Evolutionary conservation across 192 early-diverging fungal species (phyloP).

Genomic region (Piromyces finnis): DNA sequence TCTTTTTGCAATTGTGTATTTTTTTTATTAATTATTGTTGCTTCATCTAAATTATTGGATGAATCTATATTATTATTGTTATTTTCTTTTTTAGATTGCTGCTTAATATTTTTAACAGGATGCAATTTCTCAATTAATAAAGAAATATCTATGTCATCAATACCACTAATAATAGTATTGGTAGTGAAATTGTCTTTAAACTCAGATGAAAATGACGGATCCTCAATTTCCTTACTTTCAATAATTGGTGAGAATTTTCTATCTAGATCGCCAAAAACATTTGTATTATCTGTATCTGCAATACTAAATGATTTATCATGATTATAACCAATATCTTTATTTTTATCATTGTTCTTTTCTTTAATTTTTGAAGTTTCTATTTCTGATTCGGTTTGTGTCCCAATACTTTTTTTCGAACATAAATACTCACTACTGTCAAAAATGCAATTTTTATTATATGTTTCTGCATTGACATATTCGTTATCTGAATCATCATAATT

Average conservation of each 20-base stretch:
- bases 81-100: background rate
- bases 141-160: no score
- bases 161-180: no score
- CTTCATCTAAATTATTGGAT: background rate
- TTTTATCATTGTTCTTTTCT: no score
- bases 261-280: background rate
- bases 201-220: no score
- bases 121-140: no score
- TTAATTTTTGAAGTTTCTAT: background rate
- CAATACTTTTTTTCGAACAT: background rate
- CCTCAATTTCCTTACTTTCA: background rate
- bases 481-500: background rate
- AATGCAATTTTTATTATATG: no score
- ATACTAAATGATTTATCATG: background rate
- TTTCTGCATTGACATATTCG: background rate
- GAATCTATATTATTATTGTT: background rate
- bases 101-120: no score
- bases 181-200: no score
- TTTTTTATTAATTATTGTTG: no score
- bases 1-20: no score
- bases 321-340: no score
- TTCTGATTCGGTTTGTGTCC: background rate
- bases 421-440: background rate
- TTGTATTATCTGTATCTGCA: background rate
- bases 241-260: background rate